Percentiles rank a stretch among this genome's conserved stretches.
Conservation (phyloP, 192 early-diverging fungal genomes). For the Coemansia sp. region DNA sequence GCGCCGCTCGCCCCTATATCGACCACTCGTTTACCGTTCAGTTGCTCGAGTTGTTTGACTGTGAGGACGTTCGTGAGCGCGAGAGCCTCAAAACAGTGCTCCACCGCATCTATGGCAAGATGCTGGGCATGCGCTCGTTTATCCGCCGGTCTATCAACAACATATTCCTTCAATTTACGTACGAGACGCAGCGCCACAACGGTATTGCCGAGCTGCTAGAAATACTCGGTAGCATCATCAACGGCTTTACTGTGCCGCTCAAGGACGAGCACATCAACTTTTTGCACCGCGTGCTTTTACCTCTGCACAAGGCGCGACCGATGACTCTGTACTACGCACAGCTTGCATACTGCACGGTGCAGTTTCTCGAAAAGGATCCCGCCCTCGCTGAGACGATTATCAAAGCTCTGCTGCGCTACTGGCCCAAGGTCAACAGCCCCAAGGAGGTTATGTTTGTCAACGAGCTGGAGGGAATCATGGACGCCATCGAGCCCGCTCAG, state of each 20-base stretch:
- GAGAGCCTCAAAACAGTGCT: slow-evolving; percentile 98
- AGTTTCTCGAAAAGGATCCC: slow-evolving; percentile 99
- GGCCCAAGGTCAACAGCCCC: slow-evolving; percentile 99
- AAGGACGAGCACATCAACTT: slow-evolving; percentile 99
- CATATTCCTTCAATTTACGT: slow-evolving; percentile 98
- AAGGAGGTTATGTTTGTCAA: slow-evolving; percentile 99
- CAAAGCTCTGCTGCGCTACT: slow-evolving; percentile 85
- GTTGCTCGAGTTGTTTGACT: slow-evolving; percentile 98
- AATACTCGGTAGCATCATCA: slow-evolving; percentile 99
- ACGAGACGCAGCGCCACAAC: slow-evolving; percentile 96
- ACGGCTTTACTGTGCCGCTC: slow-evolving; percentile 97
- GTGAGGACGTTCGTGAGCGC: slow-evolving; percentile 97
- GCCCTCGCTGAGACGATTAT: slow-evolving; percentile 88
- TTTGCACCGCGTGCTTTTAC: slow-evolving; percentile 88
- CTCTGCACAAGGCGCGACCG: slow-evolving; percentile 95
- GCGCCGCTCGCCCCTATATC: slow-evolving; percentile 94
- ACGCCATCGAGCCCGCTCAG: slow-evolving; percentile 90
- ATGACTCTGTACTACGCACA: slow-evolving; percentile 96
- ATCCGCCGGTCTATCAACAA: slow-evolving; percentile 98
- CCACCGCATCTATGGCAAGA: slow-evolving; percentile 98
- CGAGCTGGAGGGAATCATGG: slow-evolving; percentile 97
- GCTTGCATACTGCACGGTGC: slow-evolving; percentile 97
- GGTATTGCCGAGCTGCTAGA: slow-evolving; percentile 98
- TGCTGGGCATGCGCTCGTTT: slow-evolving; percentile 94
- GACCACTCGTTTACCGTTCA: slow-evolving; percentile 86